These are phyloP conservation scores for Psilocybe subaeruginosa DNA, from an alignment of 768 basidiomycete genomes.

Conservation along the genomic window DNA sequence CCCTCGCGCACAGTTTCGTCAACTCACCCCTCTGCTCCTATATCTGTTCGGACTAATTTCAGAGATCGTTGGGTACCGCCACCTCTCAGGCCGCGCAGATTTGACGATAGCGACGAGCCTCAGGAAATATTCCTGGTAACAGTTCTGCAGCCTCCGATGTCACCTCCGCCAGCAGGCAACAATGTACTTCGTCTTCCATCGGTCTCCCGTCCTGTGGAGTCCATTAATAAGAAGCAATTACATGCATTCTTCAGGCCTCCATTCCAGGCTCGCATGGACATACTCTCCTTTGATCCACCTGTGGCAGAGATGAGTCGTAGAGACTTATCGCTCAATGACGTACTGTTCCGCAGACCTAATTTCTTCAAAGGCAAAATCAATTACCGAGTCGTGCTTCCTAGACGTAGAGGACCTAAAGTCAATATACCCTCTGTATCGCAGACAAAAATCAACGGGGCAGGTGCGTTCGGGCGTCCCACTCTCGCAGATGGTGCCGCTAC, in stretches of 20 bases:
- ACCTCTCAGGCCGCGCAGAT: conserved; percentile 43
- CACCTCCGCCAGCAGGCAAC: conserved; percentile 42
- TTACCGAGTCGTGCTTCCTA: conserved; percentile 46
- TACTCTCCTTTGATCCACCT: conserved; percentile 74
- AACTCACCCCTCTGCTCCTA: conserved; percentile 12
- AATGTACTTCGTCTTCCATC: conserved; percentile 53
- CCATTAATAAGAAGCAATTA: conserved; percentile 52
- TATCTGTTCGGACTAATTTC: conserved; percentile 24
- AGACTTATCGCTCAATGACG: conserved; percentile 66
- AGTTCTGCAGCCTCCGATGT: conserved; percentile 47
- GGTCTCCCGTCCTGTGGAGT: conserved; percentile 41
- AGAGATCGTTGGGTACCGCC: conserved; percentile 64
- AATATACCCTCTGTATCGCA: conserved; percentile 27
- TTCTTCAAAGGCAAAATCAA: conserved; percentile 40
- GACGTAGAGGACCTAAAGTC: conserved; percentile 33
- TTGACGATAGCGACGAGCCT: conserved; percentile 37
- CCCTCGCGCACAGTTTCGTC: conserved; percentile 23
- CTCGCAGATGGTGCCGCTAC: conserved; percentile 42
- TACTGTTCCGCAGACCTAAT: conserved; percentile 56
- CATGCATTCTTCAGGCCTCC: conserved; percentile 41
- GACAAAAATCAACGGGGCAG: conserved; percentile 29
- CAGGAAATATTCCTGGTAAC: conserved; percentile 51
- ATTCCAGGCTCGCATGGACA: conserved; percentile 57
- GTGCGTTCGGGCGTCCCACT: conserved; percentile 46
- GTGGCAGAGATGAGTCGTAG: conserved; percentile 63